Base-by-base conservation (phyloP, 495 filamentous ascomycete species). In the Lasiosphaeris hirsuta region DNA sequence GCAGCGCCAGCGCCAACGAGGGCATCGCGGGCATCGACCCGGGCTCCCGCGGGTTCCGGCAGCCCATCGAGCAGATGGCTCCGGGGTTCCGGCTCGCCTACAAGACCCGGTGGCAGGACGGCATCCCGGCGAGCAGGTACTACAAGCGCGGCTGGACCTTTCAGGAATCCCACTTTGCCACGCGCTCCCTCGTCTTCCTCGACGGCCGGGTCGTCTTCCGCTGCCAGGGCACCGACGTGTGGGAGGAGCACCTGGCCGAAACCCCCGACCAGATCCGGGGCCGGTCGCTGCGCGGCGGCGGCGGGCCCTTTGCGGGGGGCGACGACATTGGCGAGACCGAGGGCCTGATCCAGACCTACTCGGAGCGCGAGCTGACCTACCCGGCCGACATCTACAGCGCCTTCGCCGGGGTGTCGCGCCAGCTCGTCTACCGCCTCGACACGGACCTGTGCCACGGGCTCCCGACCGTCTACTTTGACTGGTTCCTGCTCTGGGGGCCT, bases 401-500 rank as follows among this genome's bases (percentile, higher is more conserved):
- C 10, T 64, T 64, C n/a, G 62, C 59, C 1, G 59, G 62, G 1
- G 59, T 62, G 17, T 42, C 54, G 10, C 58, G 55, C 17, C 58
- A 58, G 19, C 19, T 64, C 5, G 42, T n/a, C 15, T 15, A 33
- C 8, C 58, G 36, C 17, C 18, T 64, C 3, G 33, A 56, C 10
- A 46, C 45, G 3, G 62, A 61, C 34, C 13, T 64, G 4, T 64
- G 58, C 54, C 62, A 62, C 33, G 59, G 62, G 9, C 19, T 64
- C 0, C 58, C 62, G 14, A 53, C 53, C 11, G 38, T 18, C 19
- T 64, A 58, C 41, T 64, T 64, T 33, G 58, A 64, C 62, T 64
- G 58, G 58, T 61, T 60, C 39, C 59, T 64, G 13, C 58, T 64
- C 14, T 64, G 62, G 62, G 13, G 50, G 10, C 59, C 62, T 10